Base-by-base conservation (phyloP, 1,284 basidiomycete genomes). In the Bondarzewia mesenterica region DNA sequence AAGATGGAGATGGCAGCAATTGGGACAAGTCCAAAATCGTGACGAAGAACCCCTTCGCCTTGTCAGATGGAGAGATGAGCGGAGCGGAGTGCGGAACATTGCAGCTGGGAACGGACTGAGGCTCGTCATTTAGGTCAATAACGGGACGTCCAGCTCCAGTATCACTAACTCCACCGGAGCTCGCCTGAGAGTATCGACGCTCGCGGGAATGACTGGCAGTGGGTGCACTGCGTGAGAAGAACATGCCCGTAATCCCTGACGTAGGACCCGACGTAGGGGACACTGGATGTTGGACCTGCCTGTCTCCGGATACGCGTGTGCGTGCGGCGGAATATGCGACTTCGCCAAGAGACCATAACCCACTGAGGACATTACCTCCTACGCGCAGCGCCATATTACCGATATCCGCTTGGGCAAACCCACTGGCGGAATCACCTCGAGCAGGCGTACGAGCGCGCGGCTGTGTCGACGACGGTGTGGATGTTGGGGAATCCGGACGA, bases 191-290 rank as follows among this genome's bases (percentile, higher is more conserved):
- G 21, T 47, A 21, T 42, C 10, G 48, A 16, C 26, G 38, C 45
- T 42, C 35, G 26, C 22, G 21, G 57, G 5, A 4, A 32, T 36
- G 20, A 46, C 60, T 65, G 25, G 64, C 67, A 25, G 75, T 74
- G 14, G 83, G 84, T 1, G 82, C 81, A 55, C 82, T 83, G 58
- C 76, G 69, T 35, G 82, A 85, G 59, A 82, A 78, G 58, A 79
- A 75, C 53, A 39, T 37, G 7, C 22, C 22, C 16, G 15, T 27
- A 7, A 46, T 15, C 18, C 44, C 35, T 8, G 49, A 22, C n/a
- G 42, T 23, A 18, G 39, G 22, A 2, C 44, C 37, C 5, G 49
- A 36, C 15, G 50, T 40, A 12, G 52, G 25, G 6, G 41, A 10
- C 8, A 47, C n/a, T 1, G 29, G 2, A 44, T 51, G 29, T 32